These are phyloP conservation scores for Syzygium aromaticum DNA, from an alignment of 345 rosid genomes.

Conservation along the genomic window DNA sequence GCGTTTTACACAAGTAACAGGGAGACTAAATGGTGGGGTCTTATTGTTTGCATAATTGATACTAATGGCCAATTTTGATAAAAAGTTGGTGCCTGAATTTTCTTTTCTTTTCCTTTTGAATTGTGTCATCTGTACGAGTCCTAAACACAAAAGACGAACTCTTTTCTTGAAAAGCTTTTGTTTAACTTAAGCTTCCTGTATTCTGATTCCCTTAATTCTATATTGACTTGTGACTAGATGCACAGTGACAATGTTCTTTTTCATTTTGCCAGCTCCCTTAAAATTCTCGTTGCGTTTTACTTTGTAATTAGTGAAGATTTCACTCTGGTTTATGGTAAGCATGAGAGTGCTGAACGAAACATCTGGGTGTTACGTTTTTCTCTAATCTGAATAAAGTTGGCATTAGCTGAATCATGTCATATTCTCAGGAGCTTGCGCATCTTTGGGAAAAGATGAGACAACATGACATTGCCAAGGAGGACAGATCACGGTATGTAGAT, in stretches of 20 bases:
- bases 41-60: neutral
- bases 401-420: neutral
- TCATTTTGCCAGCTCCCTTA: neutral
- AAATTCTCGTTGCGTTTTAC: neutral
- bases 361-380: neutral
- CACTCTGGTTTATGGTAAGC: neutral
- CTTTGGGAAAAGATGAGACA: conserved; percentile 96
- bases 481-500: conserved; percentile 58
- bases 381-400: neutral
- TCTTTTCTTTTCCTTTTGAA: neutral
- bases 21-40: neutral
- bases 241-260: neutral
- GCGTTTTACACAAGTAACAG: neutral
- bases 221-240: neutral
- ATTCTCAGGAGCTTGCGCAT: conserved; percentile 69
- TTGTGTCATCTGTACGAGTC: neutral
- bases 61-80: neutral
- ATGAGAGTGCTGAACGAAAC: neutral
- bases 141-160: neutral
- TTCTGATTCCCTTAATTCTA: neutral
- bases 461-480: conserved; percentile 73
- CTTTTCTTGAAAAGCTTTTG: neutral
- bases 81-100: neutral
- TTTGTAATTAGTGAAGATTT: neutral
- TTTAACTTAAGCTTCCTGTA: neutral